Percentiles rank a stretch among this genome's conserved stretches.
phyloP scores from a whole-genome alignment of 345 rosid genomes.

The Eutrema japonicum region DNA sequence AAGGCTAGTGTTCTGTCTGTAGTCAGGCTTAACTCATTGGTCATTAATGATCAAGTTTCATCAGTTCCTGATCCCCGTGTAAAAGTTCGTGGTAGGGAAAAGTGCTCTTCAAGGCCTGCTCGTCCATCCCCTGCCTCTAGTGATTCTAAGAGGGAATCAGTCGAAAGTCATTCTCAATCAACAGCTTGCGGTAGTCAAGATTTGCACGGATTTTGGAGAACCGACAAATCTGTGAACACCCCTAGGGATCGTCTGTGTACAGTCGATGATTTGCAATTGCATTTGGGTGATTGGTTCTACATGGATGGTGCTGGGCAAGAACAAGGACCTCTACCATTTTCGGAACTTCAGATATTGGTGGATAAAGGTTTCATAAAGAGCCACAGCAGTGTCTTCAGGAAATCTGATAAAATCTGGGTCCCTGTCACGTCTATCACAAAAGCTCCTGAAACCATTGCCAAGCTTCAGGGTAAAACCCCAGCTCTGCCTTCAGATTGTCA shows the following conservation, averaged over 20 bases:
- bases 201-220: conserved; percentile 53
- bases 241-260: conserved; percentile 72
- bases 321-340: conserved; percentile 78
- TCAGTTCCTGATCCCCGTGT: conserved; percentile 70
- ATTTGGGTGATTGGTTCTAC: conserved; percentile 96
- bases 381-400: conserved; percentile 84
- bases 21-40: conserved; percentile 95
- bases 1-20: conserved; percentile 80
- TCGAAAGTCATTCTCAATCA: conserved; percentile 62
- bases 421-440: conserved; percentile 59
- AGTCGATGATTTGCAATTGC: conserved; percentile 75
- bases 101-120: conserved; percentile 64
- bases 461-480: conserved; percentile 43
- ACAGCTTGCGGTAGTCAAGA: conserved; percentile 54
- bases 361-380: conserved; percentile 70
- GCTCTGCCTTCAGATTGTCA: conserved; percentile 51
- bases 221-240: conserved; percentile 49
- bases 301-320: conserved; percentile 94
- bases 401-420: conserved; percentile 90
- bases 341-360: conserved; percentile 73
- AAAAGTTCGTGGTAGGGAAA: conserved; percentile 77
- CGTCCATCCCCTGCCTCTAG: conserved; percentile 63
- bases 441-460: conserved; percentile 50
- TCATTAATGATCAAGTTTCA: conserved; percentile 88
- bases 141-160: conserved; percentile 65